These are phyloP conservation scores for Pezicula neosporulosa DNA, from an alignment of 2,329 filamentous ascomycete genomes.

Conservation along the genomic window DNA sequence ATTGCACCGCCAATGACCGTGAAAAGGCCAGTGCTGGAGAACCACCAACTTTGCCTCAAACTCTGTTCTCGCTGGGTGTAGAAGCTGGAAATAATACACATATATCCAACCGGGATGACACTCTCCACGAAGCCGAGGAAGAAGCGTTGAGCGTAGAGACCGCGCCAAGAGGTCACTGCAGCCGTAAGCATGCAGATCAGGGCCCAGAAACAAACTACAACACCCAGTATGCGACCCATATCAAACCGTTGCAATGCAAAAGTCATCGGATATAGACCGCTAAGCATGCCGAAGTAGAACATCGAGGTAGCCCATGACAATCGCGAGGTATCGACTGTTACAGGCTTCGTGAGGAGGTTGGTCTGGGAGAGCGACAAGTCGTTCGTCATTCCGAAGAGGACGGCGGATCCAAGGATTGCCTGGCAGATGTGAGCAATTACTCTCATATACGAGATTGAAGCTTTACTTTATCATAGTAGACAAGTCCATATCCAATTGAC, in stretches of 20 bases:
- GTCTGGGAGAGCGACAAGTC: constrained; percentile 60
- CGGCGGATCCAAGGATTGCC: constrained; percentile 71
- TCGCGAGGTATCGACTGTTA: constrained; percentile 60
- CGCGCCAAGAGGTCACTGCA: constrained; percentile 58
- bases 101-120: constrained; percentile 63
- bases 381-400: constrained; percentile 71
- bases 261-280: constrained; percentile 70
- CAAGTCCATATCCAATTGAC: constrained; percentile 61
- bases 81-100: constrained; percentile 58
- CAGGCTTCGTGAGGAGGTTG: constrained; percentile 42
- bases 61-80: constrained; percentile 66
- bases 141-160: constrained; percentile 65
- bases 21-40: constrained; percentile 48
- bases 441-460: not conserved
- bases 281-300: constrained; percentile 79
- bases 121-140: constrained; percentile 59
- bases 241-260: constrained; percentile 67
- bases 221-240: constrained; percentile 60
- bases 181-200: constrained; percentile 66
- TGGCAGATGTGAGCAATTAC: constrained; percentile 23
- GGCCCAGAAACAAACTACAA: constrained; percentile 63
- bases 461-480: constrained; percentile 65
- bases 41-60: constrained; percentile 65
- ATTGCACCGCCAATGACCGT: constrained; percentile 61
- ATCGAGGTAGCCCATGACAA: constrained; percentile 75